A percentile compares a stretch with the other conserved stretches of the same genome.
Conservation (phyloP, 2,329 filamentous ascomycete genomes). For the Apiospora arundinis region DNA sequence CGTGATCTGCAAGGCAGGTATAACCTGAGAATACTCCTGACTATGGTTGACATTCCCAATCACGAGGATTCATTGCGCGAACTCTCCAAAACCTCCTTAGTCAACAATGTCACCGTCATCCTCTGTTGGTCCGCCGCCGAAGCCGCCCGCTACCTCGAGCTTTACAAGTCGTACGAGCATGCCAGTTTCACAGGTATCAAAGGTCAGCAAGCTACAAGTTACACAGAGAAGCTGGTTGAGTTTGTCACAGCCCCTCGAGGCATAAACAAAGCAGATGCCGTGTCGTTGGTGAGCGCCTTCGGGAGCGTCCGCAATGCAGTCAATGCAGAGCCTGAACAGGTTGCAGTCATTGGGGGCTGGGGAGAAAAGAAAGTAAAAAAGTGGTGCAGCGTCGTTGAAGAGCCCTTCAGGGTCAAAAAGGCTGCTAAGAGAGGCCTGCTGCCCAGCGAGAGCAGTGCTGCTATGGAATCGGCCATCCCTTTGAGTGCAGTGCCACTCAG, state of each 20-base stretch:
- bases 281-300: constrained; percentile 89
- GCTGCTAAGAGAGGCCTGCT: constrained; percentile 58
- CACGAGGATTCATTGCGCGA: constrained; percentile 91
- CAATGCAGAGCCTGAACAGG: constrained; percentile 86
- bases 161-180: constrained; percentile 95
- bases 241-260: constrained; percentile 90
- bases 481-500: constrained; percentile 48
- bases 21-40: constrained; percentile 82
- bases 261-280: constrained; percentile 93
- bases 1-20: constrained; percentile 84
- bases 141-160: constrained; percentile 89
- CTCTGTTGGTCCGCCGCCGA: constrained; percentile 95
- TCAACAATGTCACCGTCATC: constrained; percentile 92
- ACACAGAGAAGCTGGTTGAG: constrained; percentile 86
- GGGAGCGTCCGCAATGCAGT: constrained; percentile 86
- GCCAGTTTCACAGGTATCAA: constrained; percentile 81
- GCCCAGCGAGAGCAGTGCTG: constrained; percentile 34
- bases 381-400: constrained; percentile 82
- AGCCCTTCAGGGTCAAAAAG: constrained; percentile 81
- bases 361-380: constrained; percentile 92
- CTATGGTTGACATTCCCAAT: constrained; percentile 94
- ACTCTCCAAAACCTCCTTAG: constrained; percentile 86
- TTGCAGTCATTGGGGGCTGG: constrained; percentile 88
- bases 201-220: constrained; percentile 82
- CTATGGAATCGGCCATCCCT: constrained; percentile 47